Evolutionary conservation across 2,329 filamentous ascomycete species (phyloP).

Genomic region (Malbranchea cinnamomea): DNA sequence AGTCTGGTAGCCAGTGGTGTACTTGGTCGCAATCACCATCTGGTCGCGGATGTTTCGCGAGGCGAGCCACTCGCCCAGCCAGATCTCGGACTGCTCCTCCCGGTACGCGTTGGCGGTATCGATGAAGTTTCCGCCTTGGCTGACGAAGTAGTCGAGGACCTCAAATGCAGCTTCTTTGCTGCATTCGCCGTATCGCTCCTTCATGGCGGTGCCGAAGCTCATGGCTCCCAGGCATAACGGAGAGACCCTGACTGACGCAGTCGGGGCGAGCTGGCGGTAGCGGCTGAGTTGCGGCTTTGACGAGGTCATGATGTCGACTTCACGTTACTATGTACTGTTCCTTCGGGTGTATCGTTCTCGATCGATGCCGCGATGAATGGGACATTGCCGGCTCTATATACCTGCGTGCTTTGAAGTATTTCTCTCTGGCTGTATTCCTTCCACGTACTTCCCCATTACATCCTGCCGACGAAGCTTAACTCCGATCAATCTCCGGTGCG

Average conservation of each 20-base stretch:
- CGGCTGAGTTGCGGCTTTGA: too few relatives aligned
- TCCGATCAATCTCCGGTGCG: too few relatives aligned
- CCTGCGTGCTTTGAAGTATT: too few relatives aligned
- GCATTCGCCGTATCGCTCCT: conserved; percentile 21
- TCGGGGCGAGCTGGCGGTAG: conserved; percentile 52
- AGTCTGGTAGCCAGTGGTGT: conserved; percentile 24
- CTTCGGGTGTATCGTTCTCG: too few relatives aligned
- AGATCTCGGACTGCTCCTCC: conserved; percentile 32
- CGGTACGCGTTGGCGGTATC: conserved; percentile 38
- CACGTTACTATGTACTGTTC: too few relatives aligned
- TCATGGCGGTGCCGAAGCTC: conserved; percentile 17
- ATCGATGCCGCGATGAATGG: too few relatives aligned
- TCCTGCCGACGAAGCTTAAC: too few relatives aligned
- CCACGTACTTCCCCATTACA: too few relatives aligned
- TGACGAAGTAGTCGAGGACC: conserved; percentile 34
- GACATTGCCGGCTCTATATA: too few relatives aligned
- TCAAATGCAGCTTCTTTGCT: conserved; percentile 31
- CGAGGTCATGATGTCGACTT: too few relatives aligned
- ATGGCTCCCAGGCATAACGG: conserved; percentile 36
- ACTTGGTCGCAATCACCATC: conserved; percentile 43
- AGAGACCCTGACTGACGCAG: conserved; percentile 50
- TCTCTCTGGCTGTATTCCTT: too few relatives aligned
- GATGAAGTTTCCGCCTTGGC: conserved; percentile 37
- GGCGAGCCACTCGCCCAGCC: conserved; percentile 38
- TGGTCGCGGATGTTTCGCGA: conserved; percentile 31